These are phyloP conservation scores for Apodospora peruviana DNA, from an alignment of 495 filamentous ascomycete genomes.

Conservation along the genomic window DNA sequence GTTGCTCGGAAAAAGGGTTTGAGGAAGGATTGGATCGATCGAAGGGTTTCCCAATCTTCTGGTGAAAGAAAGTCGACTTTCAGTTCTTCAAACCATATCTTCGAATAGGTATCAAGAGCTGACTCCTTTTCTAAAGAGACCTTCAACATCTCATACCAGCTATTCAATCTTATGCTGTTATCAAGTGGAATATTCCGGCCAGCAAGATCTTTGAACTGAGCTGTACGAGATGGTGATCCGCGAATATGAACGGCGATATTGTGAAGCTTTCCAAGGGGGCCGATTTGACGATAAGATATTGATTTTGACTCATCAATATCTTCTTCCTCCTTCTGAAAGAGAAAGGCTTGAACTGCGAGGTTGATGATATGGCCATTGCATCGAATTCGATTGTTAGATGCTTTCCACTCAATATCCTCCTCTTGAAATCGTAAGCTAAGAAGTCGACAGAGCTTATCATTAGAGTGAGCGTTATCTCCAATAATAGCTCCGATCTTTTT, in stretches of 20 bases:
- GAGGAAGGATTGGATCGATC: background rate
- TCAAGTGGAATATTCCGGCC: background rate
- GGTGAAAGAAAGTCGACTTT: background rate
- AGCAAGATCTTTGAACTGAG: background rate
- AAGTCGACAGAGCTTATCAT: too few relatives aligned
- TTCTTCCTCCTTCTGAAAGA: background rate
- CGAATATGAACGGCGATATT: background rate
- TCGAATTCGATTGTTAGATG: background rate
- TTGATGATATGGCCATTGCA: background rate
- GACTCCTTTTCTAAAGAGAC: slow-evolving; percentile 1
- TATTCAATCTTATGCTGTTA: background rate
- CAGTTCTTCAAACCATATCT: background rate
- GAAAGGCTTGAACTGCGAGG: background rate
- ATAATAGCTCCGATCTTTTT: too few relatives aligned
- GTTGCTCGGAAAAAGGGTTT: background rate
- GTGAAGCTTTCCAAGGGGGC: background rate
- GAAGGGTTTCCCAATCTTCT: background rate
- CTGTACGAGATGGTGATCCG: background rate
- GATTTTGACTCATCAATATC: background rate
- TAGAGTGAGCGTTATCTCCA: too few relatives aligned
- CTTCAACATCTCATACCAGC: background rate
- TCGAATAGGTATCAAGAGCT: background rate
- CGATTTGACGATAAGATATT: background rate
- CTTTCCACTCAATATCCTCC: background rate
- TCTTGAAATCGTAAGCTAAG: background rate